These are phyloP conservation scores for Didymella arachidicola DNA, from an alignment of 2,329 filamentous ascomycete genomes.

Conservation along the genomic window DNA sequence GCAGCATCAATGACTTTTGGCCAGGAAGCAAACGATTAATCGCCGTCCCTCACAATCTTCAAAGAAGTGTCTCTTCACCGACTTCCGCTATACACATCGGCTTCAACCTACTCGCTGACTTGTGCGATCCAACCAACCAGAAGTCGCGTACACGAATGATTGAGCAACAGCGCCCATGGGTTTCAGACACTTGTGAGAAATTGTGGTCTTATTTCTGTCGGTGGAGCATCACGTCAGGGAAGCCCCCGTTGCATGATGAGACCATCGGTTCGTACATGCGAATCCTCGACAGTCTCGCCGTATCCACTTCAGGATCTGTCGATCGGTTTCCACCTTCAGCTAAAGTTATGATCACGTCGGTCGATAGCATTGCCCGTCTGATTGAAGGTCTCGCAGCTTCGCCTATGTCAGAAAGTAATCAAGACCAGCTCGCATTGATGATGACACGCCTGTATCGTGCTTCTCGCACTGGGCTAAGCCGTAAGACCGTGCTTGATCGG, in stretches of 20 bases:
- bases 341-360: conserved; percentile 34
- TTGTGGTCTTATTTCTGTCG: conserved; percentile 39
- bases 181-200: conserved; percentile 32
- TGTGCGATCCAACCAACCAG: conserved; percentile 14
- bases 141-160: conserved; percentile 6
- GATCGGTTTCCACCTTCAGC: conserved; percentile 23
- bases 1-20: conserved; percentile 50
- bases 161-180: conserved; percentile 37
- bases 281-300: conserved; percentile 28
- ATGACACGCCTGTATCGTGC: conserved; percentile 30
- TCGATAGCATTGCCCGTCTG: conserved; percentile 29
- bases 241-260: conserved; percentile 28
- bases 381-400: conserved; percentile 26
- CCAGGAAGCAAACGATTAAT: conserved; percentile 51
- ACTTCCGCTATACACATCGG: conserved; percentile 38
- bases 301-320: conserved; percentile 11
- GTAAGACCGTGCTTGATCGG: not conserved
- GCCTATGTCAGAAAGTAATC: conserved; percentile 31
- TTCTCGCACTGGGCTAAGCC: not conserved
- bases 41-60: conserved; percentile 52
- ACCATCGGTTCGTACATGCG: conserved; percentile 35
- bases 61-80: conserved; percentile 40
- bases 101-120: conserved; percentile 34
- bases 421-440: conserved; percentile 36
- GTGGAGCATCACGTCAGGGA: conserved; percentile 28